Base-by-base conservation (phyloP, 768 basidiomycete genomes). In the Auricularia sp. region DNA sequence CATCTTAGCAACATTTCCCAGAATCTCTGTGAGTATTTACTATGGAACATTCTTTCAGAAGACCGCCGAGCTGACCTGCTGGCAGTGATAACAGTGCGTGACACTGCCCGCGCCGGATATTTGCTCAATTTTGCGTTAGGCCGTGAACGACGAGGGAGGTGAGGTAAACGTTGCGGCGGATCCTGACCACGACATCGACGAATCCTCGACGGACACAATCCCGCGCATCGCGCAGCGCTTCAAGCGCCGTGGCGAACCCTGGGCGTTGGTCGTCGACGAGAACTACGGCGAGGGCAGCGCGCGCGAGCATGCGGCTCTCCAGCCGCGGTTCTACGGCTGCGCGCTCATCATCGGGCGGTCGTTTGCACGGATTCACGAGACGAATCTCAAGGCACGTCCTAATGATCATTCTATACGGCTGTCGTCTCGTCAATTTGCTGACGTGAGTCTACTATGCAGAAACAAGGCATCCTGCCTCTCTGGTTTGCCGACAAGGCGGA, bases 271-370 rank as follows among this genome's bases (percentile, higher is more conserved):
- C 39, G 96, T 98, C 1, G 95, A 97, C 71, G 95, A 98, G 8
- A 97, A 96, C 73, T 96, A 98, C 73, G 97, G 97, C 2, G 97
- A 99, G 75, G 97, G 97, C 35, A 95, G 92, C 70, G 97, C 97
- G 7, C 85, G 97, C 64, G 97, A 99, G 76, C 97, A 99, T 74
- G 97, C 97, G 42, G 94, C 97, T 24, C 80, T 99, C 39, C 96
- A 98, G 73, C 97, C 97, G 33, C 85, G 97, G 21, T 97, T 94
- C 78, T 94, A 92, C 69, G 92, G 96, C 18, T 94, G 93, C 71
- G 84, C 82, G 4, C 78, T 94, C 79, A 94, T 98, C 69, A 74
- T 97, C 65, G 94, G 94, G 0, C 81, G 94, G 24, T 98, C 94
- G 1, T 98, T 99, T 71, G 97, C 97, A 68, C 89, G 97, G 62